A percentile compares a stretch with the other conserved stretches of the same genome.
phyloP scores from a whole-genome alignment of 495 filamentous ascomycete species.

The Podospora didyma region DNA sequence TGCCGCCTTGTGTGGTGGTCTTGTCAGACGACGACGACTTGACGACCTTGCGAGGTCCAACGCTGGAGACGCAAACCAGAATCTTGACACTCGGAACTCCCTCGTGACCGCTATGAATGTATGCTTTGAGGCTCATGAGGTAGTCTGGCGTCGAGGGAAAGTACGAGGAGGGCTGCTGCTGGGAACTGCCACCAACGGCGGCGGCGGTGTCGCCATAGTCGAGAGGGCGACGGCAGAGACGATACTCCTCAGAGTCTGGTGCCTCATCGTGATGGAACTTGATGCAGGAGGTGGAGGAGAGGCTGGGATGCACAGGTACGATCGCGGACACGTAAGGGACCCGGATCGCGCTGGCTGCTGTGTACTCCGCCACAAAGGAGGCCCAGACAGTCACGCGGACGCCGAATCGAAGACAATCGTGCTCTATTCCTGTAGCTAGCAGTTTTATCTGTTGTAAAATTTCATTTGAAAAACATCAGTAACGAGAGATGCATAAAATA shows the following conservation, averaged over 20 bases:
- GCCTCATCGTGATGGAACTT: conserved; percentile 45
- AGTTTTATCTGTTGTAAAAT: conserved; percentile 47
- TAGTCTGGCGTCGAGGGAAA: conserved; percentile 33
- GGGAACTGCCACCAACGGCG: conserved; percentile 3
- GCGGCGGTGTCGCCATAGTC: conserved; percentile 30
- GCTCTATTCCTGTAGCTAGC: conserved; percentile 25
- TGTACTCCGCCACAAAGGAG: conserved; percentile 29
- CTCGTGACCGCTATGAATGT: conserved; percentile 45
- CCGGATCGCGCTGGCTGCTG: background rate
- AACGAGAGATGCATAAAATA: no score
- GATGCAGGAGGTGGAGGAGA: conserved; percentile 35
- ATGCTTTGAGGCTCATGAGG: conserved; percentile 53
- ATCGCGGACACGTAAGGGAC: conserved; percentile 14
- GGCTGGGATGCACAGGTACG: conserved; percentile 24
- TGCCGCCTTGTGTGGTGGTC: conserved; percentile 39
- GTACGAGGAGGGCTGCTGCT: conserved; percentile 19
- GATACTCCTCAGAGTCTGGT: conserved; percentile 29
- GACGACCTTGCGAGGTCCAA: conserved; percentile 49
- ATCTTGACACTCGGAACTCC: conserved; percentile 35
- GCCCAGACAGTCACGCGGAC: conserved; percentile 42
- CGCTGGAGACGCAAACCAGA: conserved; percentile 53
- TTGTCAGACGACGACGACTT: no score
- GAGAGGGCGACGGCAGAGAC: conserved; percentile 44
- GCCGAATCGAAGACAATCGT: conserved; percentile 36
- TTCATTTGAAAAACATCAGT: no score